These are phyloP conservation scores for Aegle marmelos DNA, from an alignment of 345 rosid species.

Conservation along the genomic window DNA sequence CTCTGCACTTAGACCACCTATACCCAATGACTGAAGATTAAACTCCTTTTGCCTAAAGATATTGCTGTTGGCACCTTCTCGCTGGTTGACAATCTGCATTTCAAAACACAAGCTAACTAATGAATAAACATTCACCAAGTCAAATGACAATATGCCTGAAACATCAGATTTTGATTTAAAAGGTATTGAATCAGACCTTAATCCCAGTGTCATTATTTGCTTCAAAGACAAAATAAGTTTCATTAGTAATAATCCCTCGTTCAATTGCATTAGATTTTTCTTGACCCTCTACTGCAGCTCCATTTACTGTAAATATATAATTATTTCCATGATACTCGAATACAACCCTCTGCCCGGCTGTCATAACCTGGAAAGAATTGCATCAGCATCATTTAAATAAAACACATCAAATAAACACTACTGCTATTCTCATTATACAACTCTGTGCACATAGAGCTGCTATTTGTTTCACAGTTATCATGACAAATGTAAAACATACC, in stretches of 20 bases:
- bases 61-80: conserved; percentile 96
- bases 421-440: neutral
- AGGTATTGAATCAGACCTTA: conserved; percentile 49
- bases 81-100: conserved; percentile 84
- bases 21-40: conserved; percentile 90
- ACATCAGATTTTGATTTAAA: conserved; percentile 1
- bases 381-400: neutral
- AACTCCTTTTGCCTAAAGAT: conserved; percentile 94
- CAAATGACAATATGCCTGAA: neutral
- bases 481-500: conserved; percentile 30
- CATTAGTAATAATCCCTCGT: conserved; percentile 77
- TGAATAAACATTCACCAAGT: conserved; percentile 9
- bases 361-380: conserved; percentile 66
- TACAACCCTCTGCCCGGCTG: conserved; percentile 78
- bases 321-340: conserved; percentile 94
- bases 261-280: conserved; percentile 57
- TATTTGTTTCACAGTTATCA: neutral
- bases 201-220: conserved; percentile 87
- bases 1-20: conserved; percentile 98
- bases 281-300: conserved; percentile 70
- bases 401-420: neutral
- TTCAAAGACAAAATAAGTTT: conserved; percentile 86
- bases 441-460: neutral
- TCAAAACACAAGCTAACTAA: conserved; percentile 17
- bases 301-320: conserved; percentile 78